phyloP scores from a whole-genome alignment of 257 asterid species.

The Petunia secreta region DNA sequence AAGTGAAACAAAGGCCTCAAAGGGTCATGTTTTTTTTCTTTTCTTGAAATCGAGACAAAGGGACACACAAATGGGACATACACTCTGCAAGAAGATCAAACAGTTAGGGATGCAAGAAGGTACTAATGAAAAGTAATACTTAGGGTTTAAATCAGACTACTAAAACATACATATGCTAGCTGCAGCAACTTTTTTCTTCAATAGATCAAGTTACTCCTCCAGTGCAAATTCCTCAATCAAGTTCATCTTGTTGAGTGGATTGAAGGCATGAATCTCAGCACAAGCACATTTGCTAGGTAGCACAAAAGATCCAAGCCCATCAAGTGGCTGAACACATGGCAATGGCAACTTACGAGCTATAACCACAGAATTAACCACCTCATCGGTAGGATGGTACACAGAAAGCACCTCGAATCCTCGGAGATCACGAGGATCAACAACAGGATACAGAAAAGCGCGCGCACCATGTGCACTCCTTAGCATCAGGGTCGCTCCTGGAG shows the following conservation, averaged over 20 bases:
- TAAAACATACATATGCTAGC: conserved; percentile 1
- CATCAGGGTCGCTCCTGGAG: conserved; percentile 78
- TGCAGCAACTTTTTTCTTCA: background rate
- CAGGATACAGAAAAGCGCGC: conserved; percentile 78
- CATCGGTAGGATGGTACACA: conserved; percentile 82
- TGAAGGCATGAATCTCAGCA: conserved; percentile 63
- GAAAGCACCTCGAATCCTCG: conserved; percentile 78
- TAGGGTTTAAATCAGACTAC: background rate
- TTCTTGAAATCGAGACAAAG: conserved; percentile 27
- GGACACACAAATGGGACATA: conserved; percentile 31
- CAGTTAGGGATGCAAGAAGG: conserved; percentile 21
- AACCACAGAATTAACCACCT: conserved; percentile 85
- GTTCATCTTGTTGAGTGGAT: conserved; percentile 51
- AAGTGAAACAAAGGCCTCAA: background rate
- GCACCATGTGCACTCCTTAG: conserved; percentile 93
- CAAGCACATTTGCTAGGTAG: conserved; percentile 66
- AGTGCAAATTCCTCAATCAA: conserved; percentile 66
- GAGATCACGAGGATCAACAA: conserved; percentile 68
- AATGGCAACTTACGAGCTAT: conserved; percentile 50
- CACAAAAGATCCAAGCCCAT: conserved; percentile 30
- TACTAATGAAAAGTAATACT: background rate
- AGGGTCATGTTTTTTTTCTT: conserved; percentile 20
- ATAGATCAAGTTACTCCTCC: conserved; percentile 43
- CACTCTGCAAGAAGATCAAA: conserved; percentile 17
- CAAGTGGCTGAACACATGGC: conserved; percentile 5